Base-by-base conservation (phyloP, 805 yeast species). In the Candida coleopterorum region DNA sequence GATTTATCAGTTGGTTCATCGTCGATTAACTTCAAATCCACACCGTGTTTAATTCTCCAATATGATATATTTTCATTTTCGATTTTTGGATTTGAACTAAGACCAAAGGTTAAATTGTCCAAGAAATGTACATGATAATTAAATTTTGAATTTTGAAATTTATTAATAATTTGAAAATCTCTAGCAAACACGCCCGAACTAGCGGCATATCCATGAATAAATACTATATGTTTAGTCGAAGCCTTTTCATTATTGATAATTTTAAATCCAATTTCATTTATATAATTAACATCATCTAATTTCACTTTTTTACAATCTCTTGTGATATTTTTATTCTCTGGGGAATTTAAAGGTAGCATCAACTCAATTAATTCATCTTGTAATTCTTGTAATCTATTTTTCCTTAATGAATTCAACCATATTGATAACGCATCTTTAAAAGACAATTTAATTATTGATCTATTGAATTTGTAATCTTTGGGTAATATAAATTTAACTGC, bases 131-230 rank as follows among this genome's bases (percentile, higher is more conserved):
- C 47, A 30, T 64, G 64, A 46, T 70, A 72, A 29, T 67, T 66
- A 42, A 42, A 62, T 30, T 39, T 51, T 21, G 44, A 38, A 12
- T 27, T 14, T 29, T 46, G 43, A 30, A 57, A 48, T 15, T 55
- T 34, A 41, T 50, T 63, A 32, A 75, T 51, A 7, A 67, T 49
- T 39, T 68, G 70, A 38, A 73, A 66, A 41, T 75, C 75, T 34
- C 77, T 62, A 22, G 76, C 77, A 60, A 73, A 75, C 55, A 78
- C 74, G 2, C 79, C 79, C 12, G 64, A 51, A 0, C 77, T 64
- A 1, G 81, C 78, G 0, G 77, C 81, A 51, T 72, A 75, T 0
- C 81, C 81, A 47, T 75, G 81, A 15, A 75, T 38, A 56, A 75
- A 67, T 3, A 74, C 80, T 16, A 75, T 42, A 48, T 74, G 62